Conservation (phyloP, 257 asterid genomes). For the Primulina eburnea region DNA sequence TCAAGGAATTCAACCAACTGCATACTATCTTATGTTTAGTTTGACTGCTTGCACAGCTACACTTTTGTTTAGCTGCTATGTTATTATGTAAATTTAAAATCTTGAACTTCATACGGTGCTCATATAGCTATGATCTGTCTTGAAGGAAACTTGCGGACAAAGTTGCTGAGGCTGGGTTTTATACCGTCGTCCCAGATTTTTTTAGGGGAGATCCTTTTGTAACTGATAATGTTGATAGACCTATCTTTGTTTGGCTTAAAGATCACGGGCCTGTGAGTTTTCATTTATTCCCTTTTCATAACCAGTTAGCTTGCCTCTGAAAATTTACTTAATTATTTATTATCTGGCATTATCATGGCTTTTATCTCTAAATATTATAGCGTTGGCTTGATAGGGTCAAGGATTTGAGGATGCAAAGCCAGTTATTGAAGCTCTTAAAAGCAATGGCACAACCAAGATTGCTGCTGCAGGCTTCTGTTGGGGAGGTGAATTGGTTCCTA, state of each 20-base stretch:
- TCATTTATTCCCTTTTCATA: neutral
- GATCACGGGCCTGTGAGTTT: conserved; percentile 59
- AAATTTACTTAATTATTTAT: neutral
- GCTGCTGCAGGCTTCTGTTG: conserved; percentile 76
- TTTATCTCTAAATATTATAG: neutral
- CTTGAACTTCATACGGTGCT: neutral
- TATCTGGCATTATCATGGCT: neutral
- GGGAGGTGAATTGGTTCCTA: conserved; percentile 44
- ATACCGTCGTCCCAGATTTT: conserved; percentile 60
- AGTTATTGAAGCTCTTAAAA: conserved; percentile 52
- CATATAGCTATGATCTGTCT: conserved; percentile 3
- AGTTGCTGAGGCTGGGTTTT: conserved; percentile 61
- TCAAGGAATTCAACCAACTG: neutral
- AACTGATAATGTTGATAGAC: conserved; percentile 25
- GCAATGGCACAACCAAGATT: conserved; percentile 50
- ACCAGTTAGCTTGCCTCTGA: neutral
- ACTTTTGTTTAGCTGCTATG: neutral
- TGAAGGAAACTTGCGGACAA: conserved; percentile 65
- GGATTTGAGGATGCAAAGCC: conserved; percentile 57
- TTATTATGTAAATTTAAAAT: neutral
- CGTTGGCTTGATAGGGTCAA: conserved; percentile 38
- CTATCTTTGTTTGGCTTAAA: conserved; percentile 46
- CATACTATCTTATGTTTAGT: neutral
- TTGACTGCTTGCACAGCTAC: neutral
- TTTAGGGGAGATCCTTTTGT: conserved; percentile 47